These are phyloP conservation scores for Parietichytrium sp. DNA, from an alignment of 108 stramenopile genomes.

Conservation along the genomic window DNA sequence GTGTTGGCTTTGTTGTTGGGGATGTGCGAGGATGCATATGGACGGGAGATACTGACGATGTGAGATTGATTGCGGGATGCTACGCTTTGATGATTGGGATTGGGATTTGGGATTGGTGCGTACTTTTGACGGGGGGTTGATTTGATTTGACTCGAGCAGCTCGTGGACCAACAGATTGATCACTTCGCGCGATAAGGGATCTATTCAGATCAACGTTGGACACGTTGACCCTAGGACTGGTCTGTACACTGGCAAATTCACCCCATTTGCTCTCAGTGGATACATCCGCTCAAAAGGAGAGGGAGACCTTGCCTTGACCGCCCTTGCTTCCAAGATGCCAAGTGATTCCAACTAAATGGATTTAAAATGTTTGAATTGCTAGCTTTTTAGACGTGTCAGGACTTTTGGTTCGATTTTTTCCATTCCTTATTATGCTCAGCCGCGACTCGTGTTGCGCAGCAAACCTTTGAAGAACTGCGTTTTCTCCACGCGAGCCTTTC, in stretches of 20 bases:
- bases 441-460: not conserved
- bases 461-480: not conserved
- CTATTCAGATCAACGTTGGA: conserved; percentile 93
- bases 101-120: too few species aligned
- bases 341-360: not conserved
- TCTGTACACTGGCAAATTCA: conserved; percentile 75
- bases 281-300: conserved; percentile 85
- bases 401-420: not conserved
- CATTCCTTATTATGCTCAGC: not conserved
- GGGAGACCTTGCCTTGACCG: conserved; percentile 83
- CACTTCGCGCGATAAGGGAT: conserved; percentile 86
- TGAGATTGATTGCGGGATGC: too few species aligned
- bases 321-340: conserved; percentile 74
- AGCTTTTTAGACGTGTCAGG: not conserved
- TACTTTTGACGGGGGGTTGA: too few species aligned
- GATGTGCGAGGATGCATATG: too few species aligned
- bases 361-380: conserved; percentile 19
- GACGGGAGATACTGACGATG: too few species aligned
- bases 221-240: conserved; percentile 91
- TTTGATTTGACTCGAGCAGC: conserved; percentile 43
- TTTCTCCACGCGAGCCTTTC: not conserved
- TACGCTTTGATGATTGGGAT: too few species aligned
- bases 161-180: conserved; percentile 91
- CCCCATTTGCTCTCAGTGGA: conserved; percentile 77
- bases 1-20: too few species aligned